Conservation (phyloP, 2,329 filamentous ascomycete genomes). For the Fusarium penzigii region DNA sequence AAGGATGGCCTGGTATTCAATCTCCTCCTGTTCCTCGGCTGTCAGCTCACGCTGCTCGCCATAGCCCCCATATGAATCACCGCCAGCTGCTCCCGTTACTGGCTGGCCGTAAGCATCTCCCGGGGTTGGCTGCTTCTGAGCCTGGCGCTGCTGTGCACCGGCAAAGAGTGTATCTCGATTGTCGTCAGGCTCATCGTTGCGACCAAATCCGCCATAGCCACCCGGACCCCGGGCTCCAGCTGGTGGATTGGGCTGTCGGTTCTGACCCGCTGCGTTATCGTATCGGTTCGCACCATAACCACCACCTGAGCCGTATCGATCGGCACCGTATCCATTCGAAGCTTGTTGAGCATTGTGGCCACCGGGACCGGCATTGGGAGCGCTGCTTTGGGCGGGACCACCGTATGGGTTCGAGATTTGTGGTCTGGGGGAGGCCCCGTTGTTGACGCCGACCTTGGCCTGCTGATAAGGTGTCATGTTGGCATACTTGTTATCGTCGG, state of each 20-base stretch:
- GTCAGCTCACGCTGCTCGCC: constrained; percentile 77
- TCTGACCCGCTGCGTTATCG: constrained; percentile 38
- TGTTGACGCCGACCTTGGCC: constrained; percentile 39
- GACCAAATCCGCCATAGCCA: constrained; percentile 63
- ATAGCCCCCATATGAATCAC: constrained; percentile 51
- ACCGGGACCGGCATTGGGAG: constrained; percentile 9
- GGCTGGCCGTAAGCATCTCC: constrained; percentile 28
- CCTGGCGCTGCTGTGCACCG: constrained; percentile 52
- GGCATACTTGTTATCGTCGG: constrained; percentile 48
- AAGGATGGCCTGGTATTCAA: constrained; percentile 66
- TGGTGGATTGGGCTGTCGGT: constrained; percentile 29
- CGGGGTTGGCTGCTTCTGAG: constrained; percentile 37
- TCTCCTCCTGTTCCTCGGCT: constrained; percentile 73
- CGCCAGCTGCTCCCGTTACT: constrained; percentile 24
- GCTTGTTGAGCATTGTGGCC: constrained; percentile 23
- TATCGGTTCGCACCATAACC: constrained; percentile 58
- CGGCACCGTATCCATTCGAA: constrained; percentile 51
- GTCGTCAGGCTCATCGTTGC: constrained; percentile 46
- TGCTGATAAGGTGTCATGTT: constrained; percentile 49
- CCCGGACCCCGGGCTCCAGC: constrained; percentile 48
- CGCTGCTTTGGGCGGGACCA: constrained; percentile 16
- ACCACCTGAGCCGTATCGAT: constrained; percentile 52
- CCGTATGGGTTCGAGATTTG: constrained; percentile 20
- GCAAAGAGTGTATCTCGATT: constrained; percentile 66
- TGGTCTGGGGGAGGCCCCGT: constrained; percentile 36